These are phyloP conservation scores for Scutellaria barbata DNA, from an alignment of 257 asterid genomes.

Conservation along the genomic window DNA sequence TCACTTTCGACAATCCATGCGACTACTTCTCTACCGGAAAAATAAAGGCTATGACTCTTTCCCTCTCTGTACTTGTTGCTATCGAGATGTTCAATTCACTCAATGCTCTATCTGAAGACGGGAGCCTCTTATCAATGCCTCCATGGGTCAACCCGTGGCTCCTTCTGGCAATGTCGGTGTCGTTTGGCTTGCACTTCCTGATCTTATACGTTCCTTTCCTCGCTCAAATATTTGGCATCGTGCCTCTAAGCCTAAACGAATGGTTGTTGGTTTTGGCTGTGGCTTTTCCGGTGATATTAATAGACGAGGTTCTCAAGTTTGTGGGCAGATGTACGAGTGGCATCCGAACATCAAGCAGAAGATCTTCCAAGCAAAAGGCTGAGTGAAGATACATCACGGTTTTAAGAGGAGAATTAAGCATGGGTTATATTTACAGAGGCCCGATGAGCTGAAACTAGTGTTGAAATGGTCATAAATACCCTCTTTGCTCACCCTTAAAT, in stretches of 20 bases:
- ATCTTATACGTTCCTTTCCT: constrained; percentile 94
- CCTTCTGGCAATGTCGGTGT: constrained; percentile 91
- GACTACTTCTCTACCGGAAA: constrained; percentile 91
- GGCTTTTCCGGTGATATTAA: constrained; percentile 80
- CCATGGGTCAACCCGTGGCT: constrained; percentile 99
- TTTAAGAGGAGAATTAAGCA: constrained; percentile 6
- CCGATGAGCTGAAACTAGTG: constrained; percentile 8
- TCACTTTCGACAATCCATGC: constrained; percentile 74
- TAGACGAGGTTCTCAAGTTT: constrained; percentile 86
- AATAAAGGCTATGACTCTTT: constrained; percentile 95
- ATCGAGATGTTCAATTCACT: constrained; percentile 98
- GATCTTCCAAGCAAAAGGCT: constrained; percentile 57
- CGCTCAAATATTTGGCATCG: constrained; percentile 85
- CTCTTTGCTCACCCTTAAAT: constrained; percentile 32
- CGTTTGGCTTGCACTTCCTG: constrained; percentile 93
- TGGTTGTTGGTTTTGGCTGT: constrained; percentile 86
- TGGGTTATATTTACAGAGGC: constrained; percentile 18
- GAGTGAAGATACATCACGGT: constrained; percentile 47
- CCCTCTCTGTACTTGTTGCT: constrained; percentile 90
- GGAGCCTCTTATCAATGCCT: constrained; percentile 91
- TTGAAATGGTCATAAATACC: constrained; percentile 26
- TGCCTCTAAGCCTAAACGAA: constrained; percentile 84
- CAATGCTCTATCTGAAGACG: constrained; percentile 96
- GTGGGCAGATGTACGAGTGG: constrained; percentile 81
- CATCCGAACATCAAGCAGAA: constrained; percentile 41